A percentile compares a stretch with the other conserved stretches of the same genome.
These are phyloP conservation scores for Ustilago bromivora DNA, from an alignment of 1,284 basidiomycete species.

Conservation along the genomic window DNA sequence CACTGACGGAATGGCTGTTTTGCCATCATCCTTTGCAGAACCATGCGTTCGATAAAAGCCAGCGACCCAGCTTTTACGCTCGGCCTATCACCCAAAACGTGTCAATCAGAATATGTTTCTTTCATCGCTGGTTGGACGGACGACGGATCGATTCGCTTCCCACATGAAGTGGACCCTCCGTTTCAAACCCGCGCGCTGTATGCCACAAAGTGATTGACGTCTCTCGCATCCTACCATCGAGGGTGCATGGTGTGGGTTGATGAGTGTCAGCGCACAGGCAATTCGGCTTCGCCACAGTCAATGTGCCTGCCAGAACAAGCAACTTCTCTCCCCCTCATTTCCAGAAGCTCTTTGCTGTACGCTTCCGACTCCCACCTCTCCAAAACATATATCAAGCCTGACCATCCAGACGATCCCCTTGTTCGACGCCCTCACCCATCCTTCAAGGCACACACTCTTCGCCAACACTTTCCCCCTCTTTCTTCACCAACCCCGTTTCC, in stretches of 20 bases:
- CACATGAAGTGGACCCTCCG: not conserved
- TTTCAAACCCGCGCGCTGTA: conserved; percentile 10
- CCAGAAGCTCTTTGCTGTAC: not conserved
- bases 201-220: not conserved
- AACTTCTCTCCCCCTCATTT: not conserved
- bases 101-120: conserved; percentile 24
- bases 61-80: conserved; percentile 26
- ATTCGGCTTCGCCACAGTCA: not conserved
- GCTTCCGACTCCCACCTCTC: conserved; percentile 7
- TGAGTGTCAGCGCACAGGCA: not conserved
- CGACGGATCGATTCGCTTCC: not conserved
- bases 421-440: not conserved
- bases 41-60: not conserved
- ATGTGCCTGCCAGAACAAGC: conserved; percentile 1
- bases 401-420: not conserved
- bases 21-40: no score
- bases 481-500: conserved; percentile 3
- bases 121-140: conserved; percentile 24
- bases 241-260: not conserved
- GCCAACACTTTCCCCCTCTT: not conserved
- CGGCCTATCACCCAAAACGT: conserved; percentile 40
- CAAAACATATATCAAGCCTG: conserved; percentile 31
- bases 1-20: not conserved
- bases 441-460: conserved; percentile 8
- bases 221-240: not conserved